These are phyloP conservation scores for Syzygium syzygioides DNA, from an alignment of 441 rosid species.

Conservation along the genomic window DNA sequence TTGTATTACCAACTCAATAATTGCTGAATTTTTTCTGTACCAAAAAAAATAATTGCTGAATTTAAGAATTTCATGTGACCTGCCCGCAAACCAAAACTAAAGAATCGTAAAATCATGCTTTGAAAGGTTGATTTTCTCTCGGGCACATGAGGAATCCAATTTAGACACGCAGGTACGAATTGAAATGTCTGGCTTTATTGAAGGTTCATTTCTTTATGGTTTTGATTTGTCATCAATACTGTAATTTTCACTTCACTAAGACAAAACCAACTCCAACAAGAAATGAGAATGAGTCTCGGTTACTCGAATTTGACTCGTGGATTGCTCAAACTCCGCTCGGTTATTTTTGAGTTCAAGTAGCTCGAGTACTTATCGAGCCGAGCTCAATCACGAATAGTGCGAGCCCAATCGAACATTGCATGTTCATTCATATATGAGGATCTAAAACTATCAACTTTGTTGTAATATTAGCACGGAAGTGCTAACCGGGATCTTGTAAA, in stretches of 20 bases:
- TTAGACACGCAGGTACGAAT: not conserved
- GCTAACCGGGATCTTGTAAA: too few species aligned
- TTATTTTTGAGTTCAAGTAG: not conserved
- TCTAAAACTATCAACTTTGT: not conserved
- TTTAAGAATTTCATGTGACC: too few species aligned
- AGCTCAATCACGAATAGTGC: not conserved
- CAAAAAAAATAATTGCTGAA: too few species aligned
- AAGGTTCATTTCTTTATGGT: not conserved
- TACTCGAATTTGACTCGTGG: not conserved
- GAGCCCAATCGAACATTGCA: not conserved
- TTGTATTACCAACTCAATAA: not conserved
- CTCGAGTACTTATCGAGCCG: not conserved
- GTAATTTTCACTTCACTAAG: not conserved
- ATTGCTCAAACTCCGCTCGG: not conserved
- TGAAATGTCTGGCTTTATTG: not conserved
- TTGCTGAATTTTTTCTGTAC: not conserved
- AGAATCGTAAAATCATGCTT: not conserved
- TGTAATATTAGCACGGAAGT: too few species aligned
- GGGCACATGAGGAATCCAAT: not conserved
- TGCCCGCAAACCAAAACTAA: not conserved
- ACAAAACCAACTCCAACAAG: not conserved
- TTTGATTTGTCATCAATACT: not conserved
- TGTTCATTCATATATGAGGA: not conserved
- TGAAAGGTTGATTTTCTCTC: not conserved
- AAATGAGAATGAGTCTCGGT: not conserved